Conservation (phyloP, 208 protist species). For the Leishmania tarentolae region DNA sequence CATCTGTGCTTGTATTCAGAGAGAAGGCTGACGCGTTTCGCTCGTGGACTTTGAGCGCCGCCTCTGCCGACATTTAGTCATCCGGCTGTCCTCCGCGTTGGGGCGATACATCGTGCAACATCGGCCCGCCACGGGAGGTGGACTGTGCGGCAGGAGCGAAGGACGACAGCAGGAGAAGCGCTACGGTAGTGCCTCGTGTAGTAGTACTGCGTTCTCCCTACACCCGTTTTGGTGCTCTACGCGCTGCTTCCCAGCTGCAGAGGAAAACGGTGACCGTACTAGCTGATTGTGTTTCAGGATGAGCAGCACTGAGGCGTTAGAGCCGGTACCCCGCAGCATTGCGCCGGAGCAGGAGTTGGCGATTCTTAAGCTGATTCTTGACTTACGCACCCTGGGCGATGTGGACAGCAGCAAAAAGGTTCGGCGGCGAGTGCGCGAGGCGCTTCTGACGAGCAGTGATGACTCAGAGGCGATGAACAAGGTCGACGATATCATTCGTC, state of each 20-base stretch:
- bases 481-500: conserved; percentile 59
- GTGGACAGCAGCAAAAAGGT: conserved; percentile 55
- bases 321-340: conserved; percentile 30
- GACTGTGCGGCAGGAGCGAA: not conserved
- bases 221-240: not conserved
- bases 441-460: conserved; percentile 42
- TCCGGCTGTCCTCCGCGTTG: not conserved
- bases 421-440: conserved; percentile 52
- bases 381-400: conserved; percentile 55
- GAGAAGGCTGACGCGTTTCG: not conserved
- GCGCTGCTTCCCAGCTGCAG: not conserved
- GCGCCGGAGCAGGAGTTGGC: conserved; percentile 62
- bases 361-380: conserved; percentile 63
- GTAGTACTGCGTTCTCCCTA: not conserved
- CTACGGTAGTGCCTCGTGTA: not conserved
- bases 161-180: not conserved
- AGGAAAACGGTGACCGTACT: not conserved
- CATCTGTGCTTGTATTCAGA: not conserved
- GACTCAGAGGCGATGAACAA: conserved; percentile 45
- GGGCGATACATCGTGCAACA: too few species aligned
- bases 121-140: too few species aligned
- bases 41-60: not conserved
- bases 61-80: too few species aligned
- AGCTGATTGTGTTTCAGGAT: not conserved
- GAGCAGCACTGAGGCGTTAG: conserved; percentile 1